Percentiles rank a stretch among this genome's conserved stretches.
phyloP scores from a whole-genome alignment of 306 rosid species.

The Prunus mira region DNA sequence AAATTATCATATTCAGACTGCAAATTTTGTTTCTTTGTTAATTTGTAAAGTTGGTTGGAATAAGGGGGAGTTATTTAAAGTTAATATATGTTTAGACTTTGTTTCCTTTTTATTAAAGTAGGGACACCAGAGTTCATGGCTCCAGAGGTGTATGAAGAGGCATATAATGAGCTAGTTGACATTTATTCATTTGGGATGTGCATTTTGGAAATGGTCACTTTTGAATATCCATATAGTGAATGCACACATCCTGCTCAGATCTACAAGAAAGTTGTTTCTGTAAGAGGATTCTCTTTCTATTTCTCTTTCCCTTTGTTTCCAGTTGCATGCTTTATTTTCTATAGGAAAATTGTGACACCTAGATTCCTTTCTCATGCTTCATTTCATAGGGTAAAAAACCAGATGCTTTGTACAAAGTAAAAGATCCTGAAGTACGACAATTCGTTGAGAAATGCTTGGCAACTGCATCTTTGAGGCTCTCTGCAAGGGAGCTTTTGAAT shows the following conservation, averaged over 20 bases:
- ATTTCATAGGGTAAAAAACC: conserved; percentile 76
- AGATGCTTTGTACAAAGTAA: conserved; percentile 78
- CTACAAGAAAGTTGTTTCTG: conserved; percentile 94
- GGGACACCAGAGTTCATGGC: conserved; percentile 99
- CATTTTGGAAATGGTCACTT: conserved; percentile 88
- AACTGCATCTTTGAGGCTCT: conserved; percentile 67
- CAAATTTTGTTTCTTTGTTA: not conserved
- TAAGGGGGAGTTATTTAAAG: conserved; percentile 14
- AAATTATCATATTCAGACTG: not conserved
- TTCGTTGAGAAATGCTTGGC: conserved; percentile 92
- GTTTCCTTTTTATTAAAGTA: conserved; percentile 20
- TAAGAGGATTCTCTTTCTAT: conserved; percentile 48
- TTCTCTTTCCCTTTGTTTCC: conserved; percentile 22
- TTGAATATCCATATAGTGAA: conserved; percentile 95
- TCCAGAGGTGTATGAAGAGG: conserved; percentile 93
- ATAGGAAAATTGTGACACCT: not conserved
- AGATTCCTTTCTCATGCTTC: conserved; percentile 28
- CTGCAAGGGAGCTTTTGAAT: conserved; percentile 84
- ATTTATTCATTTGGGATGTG: conserved; percentile 98
- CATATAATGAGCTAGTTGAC: conserved; percentile 89
- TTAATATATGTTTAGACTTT: conserved; percentile 22
- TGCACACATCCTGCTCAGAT: conserved; percentile 93
- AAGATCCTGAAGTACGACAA: conserved; percentile 72
- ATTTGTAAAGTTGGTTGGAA: not conserved
- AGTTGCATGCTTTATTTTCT: conserved; percentile 17